Evolutionary conservation across 75 land plant species (phyloP), one percentile per base, ranked within the genome.

Genomic region (Pinus taeda): DNA sequence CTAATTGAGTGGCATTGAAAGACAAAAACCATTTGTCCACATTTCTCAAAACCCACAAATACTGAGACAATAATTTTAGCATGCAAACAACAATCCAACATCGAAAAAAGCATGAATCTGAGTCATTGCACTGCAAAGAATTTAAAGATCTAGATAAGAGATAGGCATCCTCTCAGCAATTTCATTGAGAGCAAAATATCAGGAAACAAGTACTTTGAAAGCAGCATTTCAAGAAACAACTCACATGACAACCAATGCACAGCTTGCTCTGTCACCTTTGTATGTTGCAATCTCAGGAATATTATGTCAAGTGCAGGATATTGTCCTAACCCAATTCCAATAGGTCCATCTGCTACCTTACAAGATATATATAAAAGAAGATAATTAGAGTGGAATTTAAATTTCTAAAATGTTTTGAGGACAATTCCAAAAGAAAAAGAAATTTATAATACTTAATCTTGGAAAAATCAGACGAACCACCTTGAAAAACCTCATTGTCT

Each of bases 231-330:
- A 59, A 6, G 18, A 17, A 59, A 15, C 60, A 59, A 59, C 60
- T 59, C n/a, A 59, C 60, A 59, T 59, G 60, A 59, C n/a, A 59
- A 59, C 18, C n/a, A 59, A 59, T 59, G 60, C 6, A 59, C n/a
- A 20, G 1, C 3, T 59, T n/a, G 13, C 60, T 59, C 60, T 59
- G 60, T 17, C n/a, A 59, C n/a, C n/a, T 59, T 59, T 18, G 60
- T 59, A 59, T 18, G 60, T n/a, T 59, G 60, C 60, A 59, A 59
- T 59, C 60, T 59, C n/a, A 59, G 60, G 60, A 59, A 59, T 59
- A 59, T 18, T 20, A 59, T 15, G 6, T 59, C 60, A 59, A 59
- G 60, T 59, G 60, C 60, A 59, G 18, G n/a, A 59, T 59, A 59
- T 20, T 59, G 60, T 59, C n/a, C n/a, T 59, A 20, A 59, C 60